These are phyloP conservation scores for Porcisia hertigi DNA, from an alignment of 208 protist genomes.

Conservation along the genomic window DNA sequence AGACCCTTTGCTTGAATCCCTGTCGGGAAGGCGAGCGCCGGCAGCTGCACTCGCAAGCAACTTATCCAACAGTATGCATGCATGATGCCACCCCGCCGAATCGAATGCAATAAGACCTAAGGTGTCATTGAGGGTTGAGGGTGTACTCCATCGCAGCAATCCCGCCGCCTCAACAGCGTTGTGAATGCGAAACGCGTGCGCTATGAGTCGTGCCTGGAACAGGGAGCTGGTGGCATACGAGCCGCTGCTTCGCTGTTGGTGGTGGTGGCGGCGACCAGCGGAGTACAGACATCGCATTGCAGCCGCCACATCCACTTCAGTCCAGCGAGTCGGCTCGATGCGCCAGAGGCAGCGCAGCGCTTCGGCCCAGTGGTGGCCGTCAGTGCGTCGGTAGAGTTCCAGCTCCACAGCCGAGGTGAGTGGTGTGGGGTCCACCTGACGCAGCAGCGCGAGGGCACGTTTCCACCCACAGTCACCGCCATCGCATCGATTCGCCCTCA, in stretches of 20 bases:
- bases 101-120: constrained; percentile 45
- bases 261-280: constrained; percentile 17
- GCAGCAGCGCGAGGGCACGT: constrained; percentile 37
- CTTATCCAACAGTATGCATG: constrained; percentile 48
- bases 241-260: neutral
- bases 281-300: constrained; percentile 54
- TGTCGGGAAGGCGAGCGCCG: neutral
- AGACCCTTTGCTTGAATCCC: neutral
- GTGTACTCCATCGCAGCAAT: constrained; percentile 35
- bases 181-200: constrained; percentile 23
- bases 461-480: constrained; percentile 35
- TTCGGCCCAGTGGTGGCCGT: constrained; percentile 29
- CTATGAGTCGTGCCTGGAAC: constrained; percentile 18
- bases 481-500: constrained; percentile 16
- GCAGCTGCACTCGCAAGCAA: constrained; percentile 15
- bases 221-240: neutral
- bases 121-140: constrained; percentile 62
- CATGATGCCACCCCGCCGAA: constrained; percentile 39
- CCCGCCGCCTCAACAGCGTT: constrained; percentile 13
- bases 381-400: constrained; percentile 49
- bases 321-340: constrained; percentile 48
- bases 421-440: constrained; percentile 26
- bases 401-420: constrained; percentile 35
- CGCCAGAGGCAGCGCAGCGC: constrained; percentile 37
- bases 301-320: constrained; percentile 60